Evolutionary conservation across 2,329 filamentous ascomycete species (phyloP).

Genomic region (Aspergillus phoenicis): DNA sequence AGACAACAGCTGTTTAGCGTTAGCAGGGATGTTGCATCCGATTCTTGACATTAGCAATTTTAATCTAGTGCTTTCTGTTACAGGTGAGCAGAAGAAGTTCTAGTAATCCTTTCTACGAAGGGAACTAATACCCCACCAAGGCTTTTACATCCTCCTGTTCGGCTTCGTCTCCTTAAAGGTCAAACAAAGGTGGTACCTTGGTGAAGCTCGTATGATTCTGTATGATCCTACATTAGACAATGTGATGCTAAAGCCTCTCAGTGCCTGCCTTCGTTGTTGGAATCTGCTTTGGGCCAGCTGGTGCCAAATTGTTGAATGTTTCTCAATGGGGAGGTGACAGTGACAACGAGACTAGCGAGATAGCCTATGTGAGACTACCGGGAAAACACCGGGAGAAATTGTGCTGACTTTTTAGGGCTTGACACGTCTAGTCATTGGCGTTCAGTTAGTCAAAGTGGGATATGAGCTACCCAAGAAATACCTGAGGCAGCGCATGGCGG

Average conservation of each 20-base stretch:
- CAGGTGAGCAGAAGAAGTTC: slow-evolving; percentile 26
- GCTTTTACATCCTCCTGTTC: slow-evolving; percentile 36
- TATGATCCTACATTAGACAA: not conserved
- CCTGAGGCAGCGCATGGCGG: slow-evolving; percentile 52
- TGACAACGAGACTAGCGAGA: slow-evolving; percentile 38
- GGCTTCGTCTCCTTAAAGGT: slow-evolving; percentile 41
- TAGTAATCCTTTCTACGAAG: too few relatives aligned
- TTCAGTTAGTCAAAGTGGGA: slow-evolving; percentile 65
- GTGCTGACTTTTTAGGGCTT: slow-evolving; percentile 42
- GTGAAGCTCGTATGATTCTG: slow-evolving; percentile 40
- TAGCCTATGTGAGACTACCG: slow-evolving; percentile 43
- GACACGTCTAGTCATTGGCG: slow-evolving; percentile 62
- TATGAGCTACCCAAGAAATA: slow-evolving; percentile 64
- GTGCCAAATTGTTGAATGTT: slow-evolving; percentile 56
- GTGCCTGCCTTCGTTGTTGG: slow-evolving; percentile 60
- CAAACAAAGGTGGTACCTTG: slow-evolving; percentile 44
- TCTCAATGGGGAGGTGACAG: slow-evolving; percentile 41
- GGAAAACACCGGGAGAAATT: not conserved
- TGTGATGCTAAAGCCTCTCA: slow-evolving; percentile 28
- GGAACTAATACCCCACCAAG: slow-evolving; percentile 17
- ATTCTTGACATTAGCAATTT: slow-evolving; percentile 39
- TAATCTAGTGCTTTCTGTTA: slow-evolving; percentile 38
- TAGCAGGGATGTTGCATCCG: slow-evolving; percentile 36
- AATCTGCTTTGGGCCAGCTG: slow-evolving; percentile 57
- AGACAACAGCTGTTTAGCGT: not conserved